phyloP scores from a whole-genome alignment of 345 rosid genomes.

The Salix udensis region DNA sequence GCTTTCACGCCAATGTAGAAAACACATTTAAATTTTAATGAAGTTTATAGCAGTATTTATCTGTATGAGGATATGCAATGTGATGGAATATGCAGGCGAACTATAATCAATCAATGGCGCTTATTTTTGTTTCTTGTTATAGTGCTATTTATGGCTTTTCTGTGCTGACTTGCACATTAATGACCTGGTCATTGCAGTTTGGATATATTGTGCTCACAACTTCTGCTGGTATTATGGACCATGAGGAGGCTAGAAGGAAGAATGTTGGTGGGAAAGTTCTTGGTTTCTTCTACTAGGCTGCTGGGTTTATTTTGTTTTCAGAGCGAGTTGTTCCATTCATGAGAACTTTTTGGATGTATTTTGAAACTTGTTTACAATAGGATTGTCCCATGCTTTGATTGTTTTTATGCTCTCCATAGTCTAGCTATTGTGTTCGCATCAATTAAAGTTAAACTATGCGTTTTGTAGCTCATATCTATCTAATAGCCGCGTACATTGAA shows the following conservation, averaged over 20 bases:
- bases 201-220: slow-evolving; percentile 34
- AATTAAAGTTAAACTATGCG: background rate
- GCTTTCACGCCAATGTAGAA: background rate
- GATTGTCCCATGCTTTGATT: slow-evolving; percentile 3
- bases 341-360: slow-evolving; percentile 5
- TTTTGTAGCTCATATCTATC: background rate
- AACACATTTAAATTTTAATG: background rate
- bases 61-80: background rate
- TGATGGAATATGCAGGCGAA: background rate
- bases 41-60: background rate
- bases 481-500: background rate
- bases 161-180: background rate
- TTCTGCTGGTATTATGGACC: slow-evolving; percentile 36
- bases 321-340: background rate
- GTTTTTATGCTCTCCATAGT: slow-evolving; percentile 11
- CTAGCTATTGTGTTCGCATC: background rate
- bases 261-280: slow-evolving; percentile 37
- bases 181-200: slow-evolving; percentile 20
- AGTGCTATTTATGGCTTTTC: background rate
- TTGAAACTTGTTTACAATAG: slow-evolving; percentile 9
- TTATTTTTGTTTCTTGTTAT: background rate
- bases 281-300: slow-evolving; percentile 29
- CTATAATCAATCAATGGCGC: background rate
- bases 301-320: background rate
- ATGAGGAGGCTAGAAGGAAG: slow-evolving; percentile 37